Conservation (phyloP, 352 stramenopile genomes). For the Phytophthora kernoviae region DNA sequence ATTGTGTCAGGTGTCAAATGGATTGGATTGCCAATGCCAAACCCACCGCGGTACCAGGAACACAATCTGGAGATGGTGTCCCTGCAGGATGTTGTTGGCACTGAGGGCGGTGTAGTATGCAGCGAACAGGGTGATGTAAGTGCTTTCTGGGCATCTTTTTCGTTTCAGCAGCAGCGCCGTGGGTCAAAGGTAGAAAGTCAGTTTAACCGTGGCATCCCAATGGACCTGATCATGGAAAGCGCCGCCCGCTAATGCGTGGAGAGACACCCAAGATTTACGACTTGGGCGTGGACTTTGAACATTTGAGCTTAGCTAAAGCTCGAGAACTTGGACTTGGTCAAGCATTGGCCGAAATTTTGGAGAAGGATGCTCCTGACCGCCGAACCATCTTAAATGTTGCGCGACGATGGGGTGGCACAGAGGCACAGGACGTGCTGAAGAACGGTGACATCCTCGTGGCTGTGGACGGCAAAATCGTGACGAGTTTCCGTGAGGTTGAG, state of each 20-base stretch:
- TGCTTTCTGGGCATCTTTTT: slow-evolving; percentile 90
- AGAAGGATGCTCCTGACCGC: slow-evolving; percentile 69
- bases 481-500: slow-evolving; percentile 88
- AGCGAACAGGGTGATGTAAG: slow-evolving; percentile 70
- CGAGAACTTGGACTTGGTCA: slow-evolving; percentile 87
- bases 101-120: slow-evolving; percentile 82
- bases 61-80: slow-evolving; percentile 90
- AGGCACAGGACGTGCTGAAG: slow-evolving; percentile 66
- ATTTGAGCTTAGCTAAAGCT: slow-evolving; percentile 89
- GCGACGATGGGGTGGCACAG: slow-evolving; percentile 76
- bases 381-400: slow-evolving; percentile 84
- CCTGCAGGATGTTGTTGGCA: slow-evolving; percentile 82
- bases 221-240: slow-evolving; percentile 90
- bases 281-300: slow-evolving; percentile 85
- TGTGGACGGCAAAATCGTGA: slow-evolving; percentile 83
- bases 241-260: slow-evolving; percentile 73
- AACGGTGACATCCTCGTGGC: slow-evolving; percentile 90
- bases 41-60: slow-evolving; percentile 85
- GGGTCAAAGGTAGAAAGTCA: slow-evolving; percentile 85
- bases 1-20: slow-evolving; percentile 89
- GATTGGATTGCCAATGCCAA: slow-evolving; percentile 81
- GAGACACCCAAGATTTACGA: slow-evolving; percentile 79
- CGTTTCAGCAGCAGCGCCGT: slow-evolving; percentile 78
- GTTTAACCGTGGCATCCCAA: slow-evolving; percentile 87
- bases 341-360: slow-evolving; percentile 73